Evolutionary conservation across 305 asterid genomes (phyloP).

Genomic region (Coffea humblotiana): DNA sequence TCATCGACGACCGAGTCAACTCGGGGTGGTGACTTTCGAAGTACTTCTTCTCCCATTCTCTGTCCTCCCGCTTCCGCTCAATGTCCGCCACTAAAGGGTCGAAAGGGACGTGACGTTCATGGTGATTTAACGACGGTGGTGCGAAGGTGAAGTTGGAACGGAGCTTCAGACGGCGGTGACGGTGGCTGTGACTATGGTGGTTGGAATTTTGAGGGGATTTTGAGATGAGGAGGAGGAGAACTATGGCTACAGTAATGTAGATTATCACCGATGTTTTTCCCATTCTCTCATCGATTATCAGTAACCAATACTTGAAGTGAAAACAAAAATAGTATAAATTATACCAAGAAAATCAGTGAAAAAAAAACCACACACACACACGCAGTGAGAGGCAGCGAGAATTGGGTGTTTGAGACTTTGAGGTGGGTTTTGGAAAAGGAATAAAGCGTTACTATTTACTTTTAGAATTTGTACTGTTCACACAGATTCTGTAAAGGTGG

Average conservation of each 20-base stretch:
- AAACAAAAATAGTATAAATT: neutral
- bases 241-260: constrained; percentile 63
- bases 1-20: constrained; percentile 20
- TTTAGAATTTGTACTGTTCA: neutral
- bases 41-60: constrained; percentile 75
- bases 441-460: neutral
- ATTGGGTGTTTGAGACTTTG: neutral
- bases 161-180: constrained; percentile 82
- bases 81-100: constrained; percentile 85
- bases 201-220: constrained; percentile 51
- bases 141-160: constrained; percentile 81
- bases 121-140: constrained; percentile 36
- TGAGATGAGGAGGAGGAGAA: constrained; percentile 62
- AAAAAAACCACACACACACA: neutral
- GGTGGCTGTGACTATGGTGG: constrained; percentile 35
- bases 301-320: neutral
- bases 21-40: constrained; percentile 55
- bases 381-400: neutral
- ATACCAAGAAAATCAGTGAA: neutral
- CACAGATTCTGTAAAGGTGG: no score
- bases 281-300: constrained; percentile 54
- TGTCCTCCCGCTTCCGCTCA: constrained; percentile 85
- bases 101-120: constrained; percentile 50
- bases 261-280: constrained; percentile 63
- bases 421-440: neutral